Percentiles rank a stretch among this genome's conserved stretches.
Evolutionary conservation across 371 early-diverging fungal genomes (phyloP).

Genomic region (Batrachochytrium dendrobatidis): DNA sequence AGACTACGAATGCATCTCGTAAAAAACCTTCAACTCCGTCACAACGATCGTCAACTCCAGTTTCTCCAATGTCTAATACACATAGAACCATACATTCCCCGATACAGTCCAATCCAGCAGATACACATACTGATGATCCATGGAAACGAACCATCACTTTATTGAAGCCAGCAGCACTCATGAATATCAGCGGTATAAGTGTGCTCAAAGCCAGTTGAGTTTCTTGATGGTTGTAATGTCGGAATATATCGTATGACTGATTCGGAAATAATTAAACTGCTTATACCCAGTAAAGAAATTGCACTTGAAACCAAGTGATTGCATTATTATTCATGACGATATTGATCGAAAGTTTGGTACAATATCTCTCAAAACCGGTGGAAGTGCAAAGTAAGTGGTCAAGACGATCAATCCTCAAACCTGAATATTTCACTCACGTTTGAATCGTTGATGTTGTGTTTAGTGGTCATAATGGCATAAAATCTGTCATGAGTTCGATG

Average conservation of each 20-base stretch:
- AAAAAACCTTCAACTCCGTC: no score
- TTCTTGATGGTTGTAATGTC: no score
- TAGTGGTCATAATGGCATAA: slow-evolving; percentile 72
- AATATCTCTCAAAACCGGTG: slow-evolving; percentile 51
- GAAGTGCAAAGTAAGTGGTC: slow-evolving; percentile 40
- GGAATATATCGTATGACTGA: neutral
- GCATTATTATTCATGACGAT: slow-evolving; percentile 73
- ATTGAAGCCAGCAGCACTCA: slow-evolving; percentile 56
- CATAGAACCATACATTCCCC: no score
- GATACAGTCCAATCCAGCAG: no score
- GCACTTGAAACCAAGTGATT: neutral
- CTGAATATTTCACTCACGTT: neutral
- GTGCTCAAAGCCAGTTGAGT: slow-evolving; percentile 60
- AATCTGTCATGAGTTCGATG: slow-evolving; percentile 41
- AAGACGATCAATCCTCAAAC: neutral
- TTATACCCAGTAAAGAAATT: neutral
- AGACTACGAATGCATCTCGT: no score
- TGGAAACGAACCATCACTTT: slow-evolving; percentile 13
- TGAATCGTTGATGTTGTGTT: neutral
- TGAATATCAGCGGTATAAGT: slow-evolving; percentile 66
- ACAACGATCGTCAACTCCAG: no score
- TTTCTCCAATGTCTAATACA: no score
- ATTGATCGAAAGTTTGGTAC: slow-evolving; percentile 61
- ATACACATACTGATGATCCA: no score
- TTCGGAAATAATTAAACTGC: no score